A percentile compares a stretch with the other conserved stretches of the same genome.
Evolutionary conservation across 805 yeast genomes (phyloP).

Genomic region (Wickerhamiella qilinensis): DNA sequence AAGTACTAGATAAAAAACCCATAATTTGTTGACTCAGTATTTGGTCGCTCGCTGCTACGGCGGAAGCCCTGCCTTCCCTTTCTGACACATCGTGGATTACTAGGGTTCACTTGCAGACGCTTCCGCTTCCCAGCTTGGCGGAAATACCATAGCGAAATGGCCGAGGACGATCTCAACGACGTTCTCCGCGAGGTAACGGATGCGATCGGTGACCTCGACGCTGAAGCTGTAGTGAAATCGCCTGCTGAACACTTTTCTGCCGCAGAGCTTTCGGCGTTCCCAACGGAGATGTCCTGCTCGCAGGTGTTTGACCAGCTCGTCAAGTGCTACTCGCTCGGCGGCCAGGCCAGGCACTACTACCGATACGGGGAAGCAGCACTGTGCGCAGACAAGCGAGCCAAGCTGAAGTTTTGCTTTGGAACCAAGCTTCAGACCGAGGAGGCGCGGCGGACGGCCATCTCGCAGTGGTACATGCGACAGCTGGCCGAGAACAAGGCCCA

Average conservation of each 20-base stretch:
- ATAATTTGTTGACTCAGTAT: too few relatives aligned
- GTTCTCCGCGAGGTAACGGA: constrained; percentile 11
- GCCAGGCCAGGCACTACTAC: constrained; percentile 71
- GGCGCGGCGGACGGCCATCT: constrained; percentile 34
- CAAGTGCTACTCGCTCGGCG: constrained; percentile 79
- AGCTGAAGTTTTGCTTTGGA: constrained; percentile 65
- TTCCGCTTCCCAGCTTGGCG: too few relatives aligned
- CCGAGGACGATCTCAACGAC: constrained; percentile 5
- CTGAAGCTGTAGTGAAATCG: background rate
- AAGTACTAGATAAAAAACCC: too few relatives aligned
- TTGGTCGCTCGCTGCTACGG: too few relatives aligned
- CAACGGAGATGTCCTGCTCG: constrained; percentile 46
- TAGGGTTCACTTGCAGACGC: too few relatives aligned
- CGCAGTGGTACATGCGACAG: constrained; percentile 51
- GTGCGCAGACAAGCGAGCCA: constrained; percentile 54
- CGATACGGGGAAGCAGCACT: constrained; percentile 63
- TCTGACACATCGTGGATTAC: too few relatives aligned
- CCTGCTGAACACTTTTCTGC: background rate
- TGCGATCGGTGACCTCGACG: constrained; percentile 13
- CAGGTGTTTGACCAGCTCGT: constrained; percentile 80
- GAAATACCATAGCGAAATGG: too few relatives aligned
- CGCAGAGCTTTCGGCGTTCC: constrained; percentile 15
- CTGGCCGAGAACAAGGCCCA: constrained; percentile 39
- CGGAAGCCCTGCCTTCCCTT: too few relatives aligned
- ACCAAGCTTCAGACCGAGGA: constrained; percentile 42